phyloP scores from a whole-genome alignment of 305 asterid genomes.

The Euphrasia arctica region DNA sequence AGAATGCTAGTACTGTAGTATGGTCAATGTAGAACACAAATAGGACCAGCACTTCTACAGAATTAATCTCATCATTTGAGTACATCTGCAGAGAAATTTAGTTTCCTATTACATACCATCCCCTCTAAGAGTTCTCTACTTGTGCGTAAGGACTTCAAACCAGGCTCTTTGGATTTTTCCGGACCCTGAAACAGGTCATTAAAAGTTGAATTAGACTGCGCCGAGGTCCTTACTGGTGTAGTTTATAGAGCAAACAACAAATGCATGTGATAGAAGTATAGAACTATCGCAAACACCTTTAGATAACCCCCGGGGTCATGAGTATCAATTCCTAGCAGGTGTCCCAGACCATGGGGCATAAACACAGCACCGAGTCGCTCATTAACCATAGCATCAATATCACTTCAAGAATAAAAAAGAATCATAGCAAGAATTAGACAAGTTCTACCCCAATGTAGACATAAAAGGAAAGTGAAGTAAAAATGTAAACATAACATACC shows the following conservation, averaged over 20 bases:
- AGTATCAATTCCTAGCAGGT: constrained; percentile 92
- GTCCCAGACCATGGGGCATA: constrained; percentile 97
- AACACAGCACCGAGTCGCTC: constrained; percentile 86
- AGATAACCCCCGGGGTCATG: constrained; percentile 97
- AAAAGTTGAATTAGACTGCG: constrained; percentile 17
- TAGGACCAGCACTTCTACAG: constrained; percentile 6
- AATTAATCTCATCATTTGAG: constrained; percentile 2
- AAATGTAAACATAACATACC: constrained; percentile 43
- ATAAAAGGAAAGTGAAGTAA: constrained; percentile 8
- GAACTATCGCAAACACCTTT: constrained; percentile 44
- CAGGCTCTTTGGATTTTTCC: constrained; percentile 76
- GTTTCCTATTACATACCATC: constrained; percentile 54
- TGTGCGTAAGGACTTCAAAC: constrained; percentile 77
- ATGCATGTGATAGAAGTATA: neutral
- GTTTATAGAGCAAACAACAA: constrained; percentile 17
- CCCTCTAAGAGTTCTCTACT: constrained; percentile 85
- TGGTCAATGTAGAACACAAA: constrained; percentile 14
- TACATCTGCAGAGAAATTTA: constrained; percentile 16
- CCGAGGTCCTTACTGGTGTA: constrained; percentile 13
- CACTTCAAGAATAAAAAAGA: constrained; percentile 43
- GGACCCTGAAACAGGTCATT: constrained; percentile 56
- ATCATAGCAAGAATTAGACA: constrained; percentile 17
- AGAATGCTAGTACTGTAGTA: constrained; percentile 17
- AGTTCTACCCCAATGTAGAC: constrained; percentile 13
- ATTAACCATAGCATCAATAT: constrained; percentile 68